Evolutionary conservation across 495 filamentous ascomycete genomes (phyloP).

Genomic region (Friedmanniomyces simplex): DNA sequence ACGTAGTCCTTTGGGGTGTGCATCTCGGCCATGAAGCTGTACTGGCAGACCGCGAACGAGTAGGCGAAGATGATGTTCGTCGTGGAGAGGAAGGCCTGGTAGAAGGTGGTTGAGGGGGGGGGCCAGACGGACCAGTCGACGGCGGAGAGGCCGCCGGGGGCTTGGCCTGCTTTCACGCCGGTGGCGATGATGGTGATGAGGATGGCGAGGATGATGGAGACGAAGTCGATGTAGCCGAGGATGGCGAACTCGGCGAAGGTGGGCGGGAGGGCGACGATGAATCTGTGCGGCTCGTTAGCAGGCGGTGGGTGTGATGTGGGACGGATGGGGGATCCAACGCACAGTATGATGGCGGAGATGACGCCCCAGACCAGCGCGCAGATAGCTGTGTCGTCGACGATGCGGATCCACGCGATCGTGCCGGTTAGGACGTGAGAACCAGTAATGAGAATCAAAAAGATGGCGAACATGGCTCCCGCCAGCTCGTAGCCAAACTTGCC

Average conservation of each 20-base stretch:
- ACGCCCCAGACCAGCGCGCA: conserved; percentile 24
- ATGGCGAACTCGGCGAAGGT: conserved; percentile 34
- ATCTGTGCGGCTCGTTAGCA: no score
- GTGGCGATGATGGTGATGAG: conserved; percentile 25
- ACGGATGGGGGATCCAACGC: no score
- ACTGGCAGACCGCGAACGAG: conserved; percentile 18
- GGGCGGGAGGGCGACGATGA: conserved; percentile 26
- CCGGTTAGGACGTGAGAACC: conserved; percentile 24
- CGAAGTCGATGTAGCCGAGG: conserved; percentile 26
- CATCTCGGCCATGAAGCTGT: conserved; percentile 26
- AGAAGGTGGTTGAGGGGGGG: conserved; percentile 26
- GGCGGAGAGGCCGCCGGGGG: conserved; percentile 27
- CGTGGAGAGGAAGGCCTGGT: conserved; percentile 26
- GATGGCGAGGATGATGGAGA: conserved; percentile 21
- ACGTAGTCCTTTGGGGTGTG: conserved; percentile 29
- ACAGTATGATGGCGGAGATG: conserved; percentile 20
- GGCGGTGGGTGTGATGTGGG: no score
- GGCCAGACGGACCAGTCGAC: conserved; percentile 28
- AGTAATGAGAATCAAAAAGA: conserved; percentile 20
- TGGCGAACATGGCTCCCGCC: conserved; percentile 19
- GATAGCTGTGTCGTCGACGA: conserved; percentile 14
- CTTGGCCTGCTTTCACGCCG: conserved; percentile 17
- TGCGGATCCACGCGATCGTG: conserved; percentile 24
- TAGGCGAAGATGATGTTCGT: conserved; percentile 13
- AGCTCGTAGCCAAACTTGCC: conserved; percentile 20